Percentiles rank a stretch among this genome's conserved stretches.
Conservation (phyloP, 495 filamentous ascomycete genomes). For the Neurospora sp. region DNA sequence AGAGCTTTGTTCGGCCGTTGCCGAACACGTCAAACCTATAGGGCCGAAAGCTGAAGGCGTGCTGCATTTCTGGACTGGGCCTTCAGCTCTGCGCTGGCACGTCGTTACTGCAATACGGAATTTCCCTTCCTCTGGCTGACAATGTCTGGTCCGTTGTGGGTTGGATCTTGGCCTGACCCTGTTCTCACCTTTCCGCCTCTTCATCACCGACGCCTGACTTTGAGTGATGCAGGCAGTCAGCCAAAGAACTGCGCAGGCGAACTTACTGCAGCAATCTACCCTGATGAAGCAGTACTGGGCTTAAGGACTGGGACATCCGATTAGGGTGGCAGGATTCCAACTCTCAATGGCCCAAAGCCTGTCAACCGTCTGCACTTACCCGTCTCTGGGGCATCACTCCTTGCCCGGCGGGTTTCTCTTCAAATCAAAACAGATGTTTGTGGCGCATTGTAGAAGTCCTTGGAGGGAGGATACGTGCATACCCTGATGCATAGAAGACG, state of each 20-base stretch:
- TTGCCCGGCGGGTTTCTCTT: conserved; percentile 11
- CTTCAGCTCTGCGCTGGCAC: conserved; percentile 8
- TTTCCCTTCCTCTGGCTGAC: not conserved
- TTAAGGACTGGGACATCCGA: conserved; percentile 4
- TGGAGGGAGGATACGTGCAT: conserved; percentile 24
- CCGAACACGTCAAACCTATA: conserved; percentile 23
- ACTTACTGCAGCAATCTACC: not conserved
- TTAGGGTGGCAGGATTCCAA: conserved; percentile 7
- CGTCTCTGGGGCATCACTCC: conserved; percentile 15
- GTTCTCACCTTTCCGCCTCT: not conserved
- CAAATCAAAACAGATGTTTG: conserved; percentile 19
- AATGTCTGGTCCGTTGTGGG: not conserved
- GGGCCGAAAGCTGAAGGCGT: conserved; percentile 17
- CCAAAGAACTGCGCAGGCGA: conserved; percentile 1
- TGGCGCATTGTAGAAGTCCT: conserved; percentile 16
- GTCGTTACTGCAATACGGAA: conserved; percentile 1
- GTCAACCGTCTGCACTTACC: conserved; percentile 21
- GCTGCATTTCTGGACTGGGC: conserved; percentile 6
- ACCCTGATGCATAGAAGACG: conserved; percentile 22
- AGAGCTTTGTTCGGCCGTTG: conserved; percentile 22
- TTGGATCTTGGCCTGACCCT: not conserved
- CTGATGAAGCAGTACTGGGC: not conserved
- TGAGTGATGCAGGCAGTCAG: not conserved
- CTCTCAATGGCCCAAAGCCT: conserved; percentile 11
- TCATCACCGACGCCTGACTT: not conserved